A percentile compares a stretch with the other conserved stretches of the same genome.
phyloP scores from a whole-genome alignment of 768 basidiomycete genomes.

The Tubosaeta brunneosetosa region DNA sequence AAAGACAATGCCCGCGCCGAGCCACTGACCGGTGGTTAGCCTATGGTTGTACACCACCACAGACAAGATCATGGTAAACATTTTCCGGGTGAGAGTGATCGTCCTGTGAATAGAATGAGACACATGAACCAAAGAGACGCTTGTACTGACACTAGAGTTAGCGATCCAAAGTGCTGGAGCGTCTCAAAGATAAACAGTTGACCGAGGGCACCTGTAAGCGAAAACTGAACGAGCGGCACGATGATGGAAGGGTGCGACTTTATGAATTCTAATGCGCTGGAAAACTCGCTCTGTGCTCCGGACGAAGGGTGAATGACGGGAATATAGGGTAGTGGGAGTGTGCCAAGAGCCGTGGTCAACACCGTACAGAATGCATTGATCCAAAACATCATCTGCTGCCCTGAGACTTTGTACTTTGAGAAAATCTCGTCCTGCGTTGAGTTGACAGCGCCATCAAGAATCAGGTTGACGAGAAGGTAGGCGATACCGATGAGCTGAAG shows the following conservation, averaged over 20 bases:
- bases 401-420: constrained; percentile 62
- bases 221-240: constrained; percentile 74
- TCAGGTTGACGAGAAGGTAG: constrained; percentile 80
- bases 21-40: constrained; percentile 83
- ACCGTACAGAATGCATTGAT: constrained; percentile 86
- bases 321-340: constrained; percentile 75
- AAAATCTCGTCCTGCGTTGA: constrained; percentile 98
- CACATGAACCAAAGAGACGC: background rate
- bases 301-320: constrained; percentile 74
- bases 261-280: constrained; percentile 68
- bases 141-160: constrained; percentile 76
- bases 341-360: constrained; percentile 61
- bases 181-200: constrained; percentile 99
- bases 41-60: constrained; percentile 89
- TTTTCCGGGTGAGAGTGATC: constrained; percentile 91
- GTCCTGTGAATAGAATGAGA: constrained; percentile 47
- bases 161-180: constrained; percentile 82
- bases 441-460: constrained; percentile 90
- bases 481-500: constrained; percentile 65
- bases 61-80: constrained; percentile 97
- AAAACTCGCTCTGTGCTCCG: constrained; percentile 58
- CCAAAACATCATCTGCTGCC: constrained; percentile 99
- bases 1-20: constrained; percentile 89
- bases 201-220: constrained; percentile 86
- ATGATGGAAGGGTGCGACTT: constrained; percentile 70